phyloP scores from a whole-genome alignment of 208 protist genomes.

The Trichomonas tenax region DNA sequence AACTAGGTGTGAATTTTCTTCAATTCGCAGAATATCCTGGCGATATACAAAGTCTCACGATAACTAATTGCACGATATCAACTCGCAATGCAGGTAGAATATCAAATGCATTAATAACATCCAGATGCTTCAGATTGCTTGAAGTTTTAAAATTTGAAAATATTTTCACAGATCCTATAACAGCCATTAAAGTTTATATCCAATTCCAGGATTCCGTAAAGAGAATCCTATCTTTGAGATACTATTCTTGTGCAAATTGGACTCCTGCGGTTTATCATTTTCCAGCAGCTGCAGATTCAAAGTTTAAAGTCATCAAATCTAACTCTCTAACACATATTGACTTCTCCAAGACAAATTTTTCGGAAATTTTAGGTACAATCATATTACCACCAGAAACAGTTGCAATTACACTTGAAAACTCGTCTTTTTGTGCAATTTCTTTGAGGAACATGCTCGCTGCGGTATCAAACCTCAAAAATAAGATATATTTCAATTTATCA shows the following conservation, averaged over 20 bases:
- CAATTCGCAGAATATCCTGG: background rate
- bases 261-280: background rate
- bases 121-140: background rate
- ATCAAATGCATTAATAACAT: background rate
- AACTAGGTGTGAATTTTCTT: background rate
- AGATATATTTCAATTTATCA: background rate
- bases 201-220: background rate
- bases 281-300: background rate
- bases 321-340: background rate
- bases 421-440: background rate
- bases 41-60: background rate
- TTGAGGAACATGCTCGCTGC: background rate
- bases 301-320: background rate
- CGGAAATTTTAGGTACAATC: background rate
- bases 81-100: background rate
- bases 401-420: background rate
- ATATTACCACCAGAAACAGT: background rate
- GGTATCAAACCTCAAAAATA: background rate
- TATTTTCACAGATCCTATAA: background rate
- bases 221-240: background rate
- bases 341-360: background rate
- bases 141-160: background rate
- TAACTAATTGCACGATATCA: background rate
- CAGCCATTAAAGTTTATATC: background rate
- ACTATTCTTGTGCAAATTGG: background rate